Evolutionary conservation across 1,139 yeast genomes (phyloP), one percentile per base, ranked within the genome.

Genomic region (Barnettozyma hawaiiensis): DNA sequence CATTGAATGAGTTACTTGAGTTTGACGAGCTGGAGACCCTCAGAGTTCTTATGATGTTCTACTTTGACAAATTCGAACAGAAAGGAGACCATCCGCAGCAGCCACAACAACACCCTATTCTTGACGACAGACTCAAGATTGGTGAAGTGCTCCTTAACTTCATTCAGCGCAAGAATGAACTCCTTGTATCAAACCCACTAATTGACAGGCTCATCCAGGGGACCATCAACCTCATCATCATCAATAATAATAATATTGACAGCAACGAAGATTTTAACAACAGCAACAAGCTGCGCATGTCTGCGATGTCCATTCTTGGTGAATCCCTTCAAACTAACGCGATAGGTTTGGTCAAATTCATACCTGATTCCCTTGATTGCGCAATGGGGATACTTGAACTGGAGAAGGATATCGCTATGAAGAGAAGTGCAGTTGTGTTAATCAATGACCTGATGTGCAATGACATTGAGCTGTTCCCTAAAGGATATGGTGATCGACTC

Each of bases 251-350:
- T n/a, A n/a, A n/a, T n/a, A n/a, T n/a, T n/a, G n/a, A n/a, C n/a
- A n/a, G n/a, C n/a, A n/a, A n/a, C n/a, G n/a, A 60, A 37, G 50
- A 55, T 11, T 55, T 56, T 31, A 58, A 56, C 4, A 51, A 54
- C 33, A 31, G 87, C 52, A 68, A 71, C 44, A 71, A 81, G 35
- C 54, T 87, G 34, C 69, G 97, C 51, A 82, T 87, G 84, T 89
- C 97, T 1, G 78, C 96, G 0, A 73, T 89, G 78, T 85, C 96
- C 1, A 61, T 92, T 14, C 62, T 90, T 16, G 96, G 96, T 18
- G 64, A 73, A 6, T 67, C 84, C 27, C 76, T 89, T 55, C 76
- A 76, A 47, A 67, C 67, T 3, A 78, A 80, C 51, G 81, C 87
- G 0, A 49, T 67, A 3, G 85, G 84, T 0, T 57, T 85, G 2